phyloP scores from a whole-genome alignment of 208 protist genomes.

The Leptomonas pyrrhocoris region DNA sequence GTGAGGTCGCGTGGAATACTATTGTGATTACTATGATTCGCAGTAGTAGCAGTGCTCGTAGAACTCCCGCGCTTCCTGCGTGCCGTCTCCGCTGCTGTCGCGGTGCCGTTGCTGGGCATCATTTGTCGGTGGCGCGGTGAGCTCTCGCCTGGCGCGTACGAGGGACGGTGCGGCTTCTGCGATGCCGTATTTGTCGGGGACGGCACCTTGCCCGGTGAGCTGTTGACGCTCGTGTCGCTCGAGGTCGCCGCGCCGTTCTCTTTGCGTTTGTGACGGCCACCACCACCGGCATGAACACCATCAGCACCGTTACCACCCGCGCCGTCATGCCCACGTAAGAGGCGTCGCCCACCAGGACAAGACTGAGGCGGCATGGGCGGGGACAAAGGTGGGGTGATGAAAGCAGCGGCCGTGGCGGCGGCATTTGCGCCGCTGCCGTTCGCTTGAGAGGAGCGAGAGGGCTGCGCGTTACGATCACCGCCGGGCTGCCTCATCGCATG shows the following conservation, averaged over 20 bases:
- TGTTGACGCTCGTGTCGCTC: conserved; percentile 9
- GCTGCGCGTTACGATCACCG: not conserved
- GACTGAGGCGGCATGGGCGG: conserved; percentile 14
- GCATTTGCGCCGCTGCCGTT: not conserved
- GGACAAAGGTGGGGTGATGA: not conserved
- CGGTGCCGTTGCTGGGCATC: not conserved
- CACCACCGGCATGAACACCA: not conserved
- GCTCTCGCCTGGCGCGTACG: conserved; percentile 7
- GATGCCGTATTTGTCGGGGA: conserved; percentile 11
- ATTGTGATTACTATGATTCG: not conserved
- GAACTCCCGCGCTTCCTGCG: conserved; percentile 5
- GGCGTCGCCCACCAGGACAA: conserved; percentile 8
- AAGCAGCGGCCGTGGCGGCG: not conserved
- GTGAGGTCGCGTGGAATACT: conserved; percentile 6
- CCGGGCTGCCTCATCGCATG: not conserved
- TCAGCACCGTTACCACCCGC: not conserved
- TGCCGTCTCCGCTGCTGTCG: not conserved
- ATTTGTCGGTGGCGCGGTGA: conserved; percentile 16
- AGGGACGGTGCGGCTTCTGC: conserved; percentile 14
- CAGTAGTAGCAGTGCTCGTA: no score
- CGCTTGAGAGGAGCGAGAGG: not conserved
- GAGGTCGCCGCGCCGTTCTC: not conserved
- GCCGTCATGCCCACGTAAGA: not conserved
- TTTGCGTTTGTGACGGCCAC: no score
- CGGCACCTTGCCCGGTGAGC: not conserved